A percentile compares a stretch with the other conserved stretches of the same genome.
phyloP scores from a whole-genome alignment of 345 rosid genomes.

The Eucalyptus sp. region DNA sequence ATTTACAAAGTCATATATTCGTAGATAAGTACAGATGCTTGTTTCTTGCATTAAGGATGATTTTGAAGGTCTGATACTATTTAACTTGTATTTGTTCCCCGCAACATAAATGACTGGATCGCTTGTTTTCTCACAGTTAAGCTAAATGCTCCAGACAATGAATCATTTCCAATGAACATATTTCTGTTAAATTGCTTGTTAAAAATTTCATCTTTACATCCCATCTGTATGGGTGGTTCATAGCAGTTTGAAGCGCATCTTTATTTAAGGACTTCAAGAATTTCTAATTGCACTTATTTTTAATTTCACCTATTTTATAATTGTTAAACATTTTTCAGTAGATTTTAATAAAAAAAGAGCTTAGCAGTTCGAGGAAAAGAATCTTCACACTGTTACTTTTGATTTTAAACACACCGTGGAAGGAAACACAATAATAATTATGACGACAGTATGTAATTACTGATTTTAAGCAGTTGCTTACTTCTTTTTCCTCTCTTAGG shows the following conservation, averaged over 20 bases:
- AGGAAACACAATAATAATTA: not conserved
- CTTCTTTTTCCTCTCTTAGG: constrained; percentile 22
- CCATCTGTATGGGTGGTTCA: not conserved
- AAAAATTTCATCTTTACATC: not conserved
- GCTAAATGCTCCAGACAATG: not conserved
- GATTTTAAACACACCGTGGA: not conserved
- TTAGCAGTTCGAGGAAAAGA: not conserved
- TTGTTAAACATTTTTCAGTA: not conserved
- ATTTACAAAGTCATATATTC: not conserved
- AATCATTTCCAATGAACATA: not conserved
- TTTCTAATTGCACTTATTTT: not conserved
- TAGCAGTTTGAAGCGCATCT: not conserved
- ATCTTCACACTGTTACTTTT: not conserved
- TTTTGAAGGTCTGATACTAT: not conserved
- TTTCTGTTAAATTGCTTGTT: not conserved
- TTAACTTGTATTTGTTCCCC: not conserved
- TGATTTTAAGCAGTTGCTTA: not conserved
- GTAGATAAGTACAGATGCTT: not conserved
- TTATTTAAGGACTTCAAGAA: not conserved
- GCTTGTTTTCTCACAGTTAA: not conserved
- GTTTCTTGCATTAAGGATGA: not conserved
- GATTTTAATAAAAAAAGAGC: not conserved
- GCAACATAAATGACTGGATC: not conserved
- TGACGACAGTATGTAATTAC: not conserved
- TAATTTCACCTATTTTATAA: not conserved